Evolutionary conservation across 2,329 filamentous ascomycete genomes (phyloP), one percentile per base, ranked within the genome.

Genomic region (Penicillium polonicum): DNA sequence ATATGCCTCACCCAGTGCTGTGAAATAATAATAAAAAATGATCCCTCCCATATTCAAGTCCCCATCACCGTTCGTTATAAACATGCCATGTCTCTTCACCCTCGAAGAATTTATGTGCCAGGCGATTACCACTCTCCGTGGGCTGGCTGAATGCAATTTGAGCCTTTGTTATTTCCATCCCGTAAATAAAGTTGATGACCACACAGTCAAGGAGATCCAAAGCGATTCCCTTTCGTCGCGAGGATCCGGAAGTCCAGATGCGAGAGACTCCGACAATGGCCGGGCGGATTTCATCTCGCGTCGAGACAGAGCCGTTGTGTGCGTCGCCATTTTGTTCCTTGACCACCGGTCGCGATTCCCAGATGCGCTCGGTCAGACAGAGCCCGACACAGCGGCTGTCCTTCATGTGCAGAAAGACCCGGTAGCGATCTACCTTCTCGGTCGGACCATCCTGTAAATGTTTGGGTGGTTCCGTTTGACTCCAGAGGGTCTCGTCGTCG

Each of bases 81-180:
- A 87, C 83, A 72, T 80, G 79, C 85, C 85, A 87, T 48, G 81
- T 82, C 60, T 78, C 78, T 48, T 79, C 74, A 46, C 72, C 74
- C 23, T 81, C 83, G 64, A 83, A 85, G 76, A 85, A 88, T 59
- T 79, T 80, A 65, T 81, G 76, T 9, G 85, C 84, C 61, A 89
- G 74, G 42, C 74, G 74, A 15, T 79, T 80, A 38, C 86, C 86
- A 65, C 80, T 83, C 63, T 83, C 82, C 0, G 86, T 88, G n/a
- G 85, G 85, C 65, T 87, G 84, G 64, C 84, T 87, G 72, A 88
- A 88, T 3, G 85, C 85, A 39, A 88, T 76, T 66, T 80, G 71
- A 12, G 78, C 75, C 68, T 83, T 85, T 19, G 79, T 75, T 48
- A 86, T 77, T 39, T 79, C 78, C 71, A 84, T 76, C 2, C 81